Evolutionary conservation across 2,329 filamentous ascomycete genomes (phyloP), one percentile per base, ranked within the genome.

Genomic region (Neonectria punicea): DNA sequence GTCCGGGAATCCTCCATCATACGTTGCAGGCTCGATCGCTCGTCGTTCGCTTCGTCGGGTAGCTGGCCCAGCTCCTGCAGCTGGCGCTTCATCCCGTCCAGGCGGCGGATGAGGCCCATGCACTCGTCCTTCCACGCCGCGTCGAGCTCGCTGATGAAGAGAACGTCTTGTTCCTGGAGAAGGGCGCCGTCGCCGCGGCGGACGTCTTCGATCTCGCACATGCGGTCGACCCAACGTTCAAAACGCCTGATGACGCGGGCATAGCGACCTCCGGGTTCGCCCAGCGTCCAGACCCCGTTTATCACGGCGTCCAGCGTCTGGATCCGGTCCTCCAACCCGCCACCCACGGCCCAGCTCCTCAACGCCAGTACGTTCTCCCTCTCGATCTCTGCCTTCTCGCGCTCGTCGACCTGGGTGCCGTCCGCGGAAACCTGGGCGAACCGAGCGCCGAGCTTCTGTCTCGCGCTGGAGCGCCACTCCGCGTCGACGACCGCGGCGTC

Each of bases 71-170:
- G 72, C 28, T 82, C 80, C 3, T 73, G 70, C 46, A 91, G 76
- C 65, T 85, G 81, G 39, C 80, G 75, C 47, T 80, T 79, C 83
- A 88, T 87, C 5, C 78, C 81, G 20, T 88, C 84, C n/a, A 92
- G 79, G 66, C 85, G 84, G 36, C 87, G 81, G 5, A 79, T 77
- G 30, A 91, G 76, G 3, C 80, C 81, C 0, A 80, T 80, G 67
- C 85, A 86, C 61, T 90, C 88, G 28, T 86, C 86, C 71, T 84
- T 85, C 90, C 90, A 92, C 0, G 79, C 74, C 2, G 77, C 76
- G 61, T 89, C 87, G 16, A 92, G 77, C 41, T 86, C 83, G 44
- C 84, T 83, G 13, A 89, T 77, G 70, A 90, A 88, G 8, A 85
- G 72, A 2, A 80, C 61, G 20, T 75, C 76, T 32, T 80, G 77